phyloP scores from a whole-genome alignment of 2,329 filamentous ascomycete species.

The Diaporthe australafricana region DNA sequence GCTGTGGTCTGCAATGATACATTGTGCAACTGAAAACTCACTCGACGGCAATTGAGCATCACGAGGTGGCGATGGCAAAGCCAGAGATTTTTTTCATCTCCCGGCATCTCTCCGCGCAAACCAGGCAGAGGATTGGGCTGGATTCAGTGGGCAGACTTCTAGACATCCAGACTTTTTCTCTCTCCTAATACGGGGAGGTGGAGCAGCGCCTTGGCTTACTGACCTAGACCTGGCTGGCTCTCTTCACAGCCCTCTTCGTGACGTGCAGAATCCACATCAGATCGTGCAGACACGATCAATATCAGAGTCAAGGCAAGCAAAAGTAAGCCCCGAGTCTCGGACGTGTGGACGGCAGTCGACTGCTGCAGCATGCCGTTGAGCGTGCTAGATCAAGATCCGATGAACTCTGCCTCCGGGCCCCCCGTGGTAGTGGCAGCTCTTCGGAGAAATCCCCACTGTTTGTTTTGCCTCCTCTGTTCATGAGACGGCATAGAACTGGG shows the following conservation, averaged over 20 bases:
- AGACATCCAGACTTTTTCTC: background rate
- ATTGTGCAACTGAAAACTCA: background rate
- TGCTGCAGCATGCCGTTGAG: background rate
- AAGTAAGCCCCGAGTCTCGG: background rate
- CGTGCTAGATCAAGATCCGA: background rate
- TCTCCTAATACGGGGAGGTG: constrained; percentile 20
- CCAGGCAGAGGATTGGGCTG: background rate
- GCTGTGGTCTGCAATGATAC: constrained; percentile 29
- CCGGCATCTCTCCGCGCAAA: background rate
- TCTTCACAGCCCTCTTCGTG: constrained; percentile 14
- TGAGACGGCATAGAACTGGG: background rate
- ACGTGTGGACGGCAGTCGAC: background rate
- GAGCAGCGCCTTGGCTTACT: constrained; percentile 16
- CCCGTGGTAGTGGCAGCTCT: background rate
- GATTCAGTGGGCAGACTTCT: background rate
- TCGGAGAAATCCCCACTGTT: constrained; percentile 17
- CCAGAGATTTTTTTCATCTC: background rate
- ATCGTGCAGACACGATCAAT: background rate
- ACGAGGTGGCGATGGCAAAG: constrained; percentile 25
- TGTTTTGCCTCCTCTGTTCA: background rate
- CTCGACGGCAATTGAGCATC: background rate
- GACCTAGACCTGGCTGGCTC: constrained; percentile 1
- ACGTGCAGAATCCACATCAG: background rate
- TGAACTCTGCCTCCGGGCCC: background rate
- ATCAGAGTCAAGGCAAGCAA: background rate